phyloP scores from a whole-genome alignment of 106 monocot species.

The Dendrobium catenatum region DNA sequence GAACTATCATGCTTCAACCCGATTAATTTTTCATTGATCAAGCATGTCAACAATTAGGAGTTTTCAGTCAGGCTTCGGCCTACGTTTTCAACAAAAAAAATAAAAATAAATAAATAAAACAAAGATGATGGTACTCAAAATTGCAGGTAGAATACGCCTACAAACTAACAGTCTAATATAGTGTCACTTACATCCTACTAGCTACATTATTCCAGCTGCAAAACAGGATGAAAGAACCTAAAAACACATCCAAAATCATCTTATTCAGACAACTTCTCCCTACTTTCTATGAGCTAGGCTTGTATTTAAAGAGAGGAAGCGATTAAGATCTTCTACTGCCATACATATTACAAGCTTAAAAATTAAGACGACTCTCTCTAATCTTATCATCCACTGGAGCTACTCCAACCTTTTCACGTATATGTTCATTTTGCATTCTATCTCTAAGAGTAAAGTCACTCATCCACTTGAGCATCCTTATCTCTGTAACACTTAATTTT shows the following conservation, averaged over 20 bases:
- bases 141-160: not conserved
- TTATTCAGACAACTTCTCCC: not conserved
- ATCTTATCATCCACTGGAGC: too few relatives aligned
- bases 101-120: not conserved
- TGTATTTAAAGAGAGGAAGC: not conserved
- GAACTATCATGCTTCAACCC: not conserved
- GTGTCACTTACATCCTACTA: not conserved
- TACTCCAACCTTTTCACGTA: too few relatives aligned
- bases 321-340: not conserved
- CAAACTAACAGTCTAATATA: not conserved
- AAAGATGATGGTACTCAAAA: not conserved
- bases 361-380: not conserved
- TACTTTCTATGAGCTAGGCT: not conserved
- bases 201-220: not conserved
- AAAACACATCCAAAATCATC: not conserved
- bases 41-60: not conserved
- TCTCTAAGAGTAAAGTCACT: too few relatives aligned
- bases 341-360: not conserved
- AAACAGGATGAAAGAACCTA: not conserved
- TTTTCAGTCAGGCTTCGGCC: not conserved
- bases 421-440: too few relatives aligned
- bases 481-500: too few relatives aligned
- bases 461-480: too few relatives aligned
- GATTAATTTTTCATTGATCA: not conserved
- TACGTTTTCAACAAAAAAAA: not conserved